A percentile compares a stretch with the other conserved stretches of the same genome.
Conservation (phyloP, 768 basidiomycete species). For the Kwoniella botswanensis region DNA sequence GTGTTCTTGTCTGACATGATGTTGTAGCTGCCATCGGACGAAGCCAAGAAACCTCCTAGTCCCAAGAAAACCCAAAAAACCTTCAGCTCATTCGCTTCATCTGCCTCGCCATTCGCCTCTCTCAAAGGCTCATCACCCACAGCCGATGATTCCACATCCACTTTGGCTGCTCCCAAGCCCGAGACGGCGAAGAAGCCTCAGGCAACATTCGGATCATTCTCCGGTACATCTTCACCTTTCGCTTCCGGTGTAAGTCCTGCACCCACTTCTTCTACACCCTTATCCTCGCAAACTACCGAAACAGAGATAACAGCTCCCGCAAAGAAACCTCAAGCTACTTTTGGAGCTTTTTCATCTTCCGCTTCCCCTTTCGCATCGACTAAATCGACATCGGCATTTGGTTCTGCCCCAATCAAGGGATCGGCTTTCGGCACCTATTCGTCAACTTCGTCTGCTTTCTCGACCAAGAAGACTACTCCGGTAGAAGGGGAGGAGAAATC, state of each 20-base stretch:
- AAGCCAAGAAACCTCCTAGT: background rate
- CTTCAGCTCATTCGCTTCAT: constrained; percentile 46
- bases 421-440: constrained; percentile 52
- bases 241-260: background rate
- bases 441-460: constrained; percentile 44
- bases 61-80: constrained; percentile 28
- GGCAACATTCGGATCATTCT: constrained; percentile 6
- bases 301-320: constrained; percentile 21
- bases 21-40: constrained; percentile 1
- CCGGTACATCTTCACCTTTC: constrained; percentile 5
- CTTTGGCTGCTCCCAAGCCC: background rate
- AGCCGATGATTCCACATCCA: background rate
- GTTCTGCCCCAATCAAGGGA: constrained; percentile 18
- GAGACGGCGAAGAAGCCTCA: constrained; percentile 4
- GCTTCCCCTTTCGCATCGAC: constrained; percentile 40
- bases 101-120: constrained; percentile 41
- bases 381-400: constrained; percentile 22
- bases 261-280: background rate
- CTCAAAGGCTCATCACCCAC: constrained; percentile 22
- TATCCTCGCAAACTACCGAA: background rate
- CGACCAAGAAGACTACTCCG: constrained; percentile 35
- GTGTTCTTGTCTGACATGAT: background rate
- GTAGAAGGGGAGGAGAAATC: constrained; percentile 19
- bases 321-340: constrained; percentile 54
- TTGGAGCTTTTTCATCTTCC: constrained; percentile 48